Evolutionary conservation across 805 yeast genomes (phyloP).

Genomic region (Nakazawaea holstii): DNA sequence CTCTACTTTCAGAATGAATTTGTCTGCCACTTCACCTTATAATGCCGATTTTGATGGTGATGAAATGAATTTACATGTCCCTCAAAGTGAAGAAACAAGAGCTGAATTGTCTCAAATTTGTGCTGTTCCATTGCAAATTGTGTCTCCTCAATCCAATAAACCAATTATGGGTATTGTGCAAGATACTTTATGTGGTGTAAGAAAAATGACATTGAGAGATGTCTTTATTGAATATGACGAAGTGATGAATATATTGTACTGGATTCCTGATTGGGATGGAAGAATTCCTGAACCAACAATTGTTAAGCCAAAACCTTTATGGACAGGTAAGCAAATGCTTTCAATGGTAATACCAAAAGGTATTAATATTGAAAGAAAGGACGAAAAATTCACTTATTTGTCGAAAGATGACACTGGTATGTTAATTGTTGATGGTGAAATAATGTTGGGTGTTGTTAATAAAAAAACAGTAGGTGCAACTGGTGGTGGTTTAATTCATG

Average conservation of each 20-base stretch:
- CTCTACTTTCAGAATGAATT: conserved; percentile 92
- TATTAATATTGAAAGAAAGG: conserved; percentile 89
- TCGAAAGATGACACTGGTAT: conserved; percentile 94
- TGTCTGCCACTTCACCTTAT: conserved; percentile 98
- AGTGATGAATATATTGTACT: conserved; percentile 92
- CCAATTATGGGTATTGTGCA: conserved; percentile 99
- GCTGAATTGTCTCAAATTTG: conserved; percentile 93
- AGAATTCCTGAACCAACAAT: conserved; percentile 94
- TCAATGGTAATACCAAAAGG: conserved; percentile 95
- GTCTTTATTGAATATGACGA: conserved; percentile 84
- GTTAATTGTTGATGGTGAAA: conserved; percentile 92
- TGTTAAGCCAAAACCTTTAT: conserved; percentile 87
- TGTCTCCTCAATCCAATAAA: conserved; percentile 96
- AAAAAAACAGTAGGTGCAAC: conserved; percentile 98
- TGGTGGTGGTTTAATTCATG: conserved; percentile 96
- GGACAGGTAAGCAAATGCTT: conserved; percentile 95
- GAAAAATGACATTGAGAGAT: conserved; percentile 93
- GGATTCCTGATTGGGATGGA: conserved; percentile 99
- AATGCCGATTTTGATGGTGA: conserved; percentile 99
- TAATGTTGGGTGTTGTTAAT: conserved; percentile 96
- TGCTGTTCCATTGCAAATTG: conserved; percentile 96
- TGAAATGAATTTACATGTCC: conserved; percentile 99
- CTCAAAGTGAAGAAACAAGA: conserved; percentile 96
- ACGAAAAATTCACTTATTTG: conserved; percentile 76
- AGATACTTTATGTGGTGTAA: conserved; percentile 94